These are phyloP conservation scores for Venturia aucupariae DNA, from an alignment of 2,329 filamentous ascomycete genomes.

Conservation along the genomic window DNA sequence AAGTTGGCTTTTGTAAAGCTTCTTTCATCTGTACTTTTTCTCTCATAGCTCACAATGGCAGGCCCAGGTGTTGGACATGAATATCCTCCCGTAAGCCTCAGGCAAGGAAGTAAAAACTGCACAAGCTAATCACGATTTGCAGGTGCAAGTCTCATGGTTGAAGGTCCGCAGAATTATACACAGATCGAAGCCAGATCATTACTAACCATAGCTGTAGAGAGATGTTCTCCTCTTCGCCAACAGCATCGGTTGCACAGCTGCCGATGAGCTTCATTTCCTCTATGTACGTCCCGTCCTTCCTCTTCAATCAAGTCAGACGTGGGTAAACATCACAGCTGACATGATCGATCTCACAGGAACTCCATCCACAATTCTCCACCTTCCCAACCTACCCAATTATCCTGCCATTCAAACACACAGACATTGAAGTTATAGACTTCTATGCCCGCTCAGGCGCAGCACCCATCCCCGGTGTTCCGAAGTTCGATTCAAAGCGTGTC, in stretches of 20 bases:
- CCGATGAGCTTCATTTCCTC: constrained; percentile 81
- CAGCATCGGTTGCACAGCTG: constrained; percentile 71
- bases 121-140: neutral
- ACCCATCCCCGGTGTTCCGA: constrained; percentile 66
- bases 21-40: neutral
- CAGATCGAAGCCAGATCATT: neutral
- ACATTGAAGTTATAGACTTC: constrained; percentile 75
- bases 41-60: constrained; percentile 21
- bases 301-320: neutral
- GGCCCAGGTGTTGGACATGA: constrained; percentile 61
- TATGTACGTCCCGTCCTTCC: constrained; percentile 52
- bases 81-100: constrained; percentile 50
- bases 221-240: constrained; percentile 84
- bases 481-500: constrained; percentile 63
- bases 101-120: neutral
- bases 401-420: constrained; percentile 70
- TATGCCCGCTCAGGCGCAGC: constrained; percentile 59
- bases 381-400: constrained; percentile 86
- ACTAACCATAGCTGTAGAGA: constrained; percentile 55
- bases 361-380: constrained; percentile 75
- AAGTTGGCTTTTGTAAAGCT: neutral
- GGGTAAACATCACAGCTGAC: constrained; percentile 33
- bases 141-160: constrained; percentile 11
- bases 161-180: neutral
- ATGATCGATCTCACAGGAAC: constrained; percentile 40